Base-by-base conservation (phyloP, 176 grass and related monocot genomes). In the Luzula sylvatica region DNA sequence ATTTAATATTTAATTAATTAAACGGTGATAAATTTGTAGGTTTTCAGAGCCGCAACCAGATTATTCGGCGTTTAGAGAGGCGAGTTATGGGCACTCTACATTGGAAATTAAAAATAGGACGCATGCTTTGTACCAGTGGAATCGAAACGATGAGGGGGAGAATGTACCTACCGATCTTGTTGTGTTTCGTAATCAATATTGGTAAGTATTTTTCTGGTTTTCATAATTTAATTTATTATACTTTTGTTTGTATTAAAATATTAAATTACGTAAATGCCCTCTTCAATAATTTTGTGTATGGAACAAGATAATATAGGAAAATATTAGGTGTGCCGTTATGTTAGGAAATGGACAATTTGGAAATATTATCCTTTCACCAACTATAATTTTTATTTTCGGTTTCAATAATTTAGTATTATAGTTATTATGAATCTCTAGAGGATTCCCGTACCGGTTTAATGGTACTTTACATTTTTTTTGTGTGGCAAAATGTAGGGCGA, bases 21-120 rank as follows among this genome's bases (percentile, higher is more conserved):
- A 3, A 26, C 23, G 74, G 38, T 26, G 15, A 43, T 11, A n/a
- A n/a, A 28, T 53, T 42, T 44, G 50, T 74, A 87, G 85, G 68
- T 98, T 98, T 50, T 48, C 14, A 8, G 81, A 98, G 0, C 84
- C 78, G 21, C 92, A 98, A 38, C 92, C 85, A 25, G 85, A 98
- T 45, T 98, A 98, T 64, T 98, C 85, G 16, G 92, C 85, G 0
- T 98, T 87, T 59, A 78, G 92, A 72, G 85, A 98, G 69, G 92
- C 92, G 8, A 98, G 92, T 24, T 98, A 80, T 52, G 92, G 92
- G 1, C 92, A 98, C 67, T 90, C 92, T 17, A 69, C 80, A 1
- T 58, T 98, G 48, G 71, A 90, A 53, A 57, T 98, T 74, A 77
- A 75, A 50, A 98, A 98, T 16, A 82, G 81, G 71, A 98, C 92